phyloP scores from a whole-genome alignment of 371 early-diverging fungal genomes.

The Actinomucor elegans region DNA sequence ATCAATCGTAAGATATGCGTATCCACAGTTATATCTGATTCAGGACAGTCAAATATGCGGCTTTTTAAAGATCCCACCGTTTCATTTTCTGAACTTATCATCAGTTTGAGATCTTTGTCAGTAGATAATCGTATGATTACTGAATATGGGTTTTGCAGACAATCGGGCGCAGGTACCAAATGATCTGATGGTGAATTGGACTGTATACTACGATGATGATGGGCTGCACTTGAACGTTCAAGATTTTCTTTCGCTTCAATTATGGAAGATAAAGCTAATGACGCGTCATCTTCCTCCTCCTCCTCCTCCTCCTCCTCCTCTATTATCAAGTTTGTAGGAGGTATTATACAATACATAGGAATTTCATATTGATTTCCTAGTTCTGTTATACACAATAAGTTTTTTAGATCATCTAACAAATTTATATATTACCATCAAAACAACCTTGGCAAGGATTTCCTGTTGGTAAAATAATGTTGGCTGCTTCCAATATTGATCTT shows the following conservation, averaged over 20 bases:
- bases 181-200: not conserved
- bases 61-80: constrained; percentile 28
- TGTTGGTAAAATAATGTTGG: constrained; percentile 66
- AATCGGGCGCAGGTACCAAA: constrained; percentile 10
- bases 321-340: constrained; percentile 56
- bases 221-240: too few species aligned
- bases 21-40: constrained; percentile 11
- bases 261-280: not conserved
- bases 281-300: not conserved
- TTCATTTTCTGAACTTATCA: constrained; percentile 24
- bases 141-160: constrained; percentile 4
- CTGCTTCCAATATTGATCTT: constrained; percentile 63
- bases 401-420: too few species aligned
- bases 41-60: constrained; percentile 27
- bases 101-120: constrained; percentile 27
- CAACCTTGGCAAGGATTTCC: constrained; percentile 69
- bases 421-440: constrained; percentile 70
- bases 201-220: constrained; percentile 4
- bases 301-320: not conserved
- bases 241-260: not conserved
- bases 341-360: constrained; percentile 64
- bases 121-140: constrained; percentile 39
- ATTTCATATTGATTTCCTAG: constrained; percentile 68
- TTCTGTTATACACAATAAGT: too few species aligned
- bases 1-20: constrained; percentile 34